Base-by-base conservation (phyloP, 352 stramenopile genomes). In the Phytophthora tentaculata region DNA sequence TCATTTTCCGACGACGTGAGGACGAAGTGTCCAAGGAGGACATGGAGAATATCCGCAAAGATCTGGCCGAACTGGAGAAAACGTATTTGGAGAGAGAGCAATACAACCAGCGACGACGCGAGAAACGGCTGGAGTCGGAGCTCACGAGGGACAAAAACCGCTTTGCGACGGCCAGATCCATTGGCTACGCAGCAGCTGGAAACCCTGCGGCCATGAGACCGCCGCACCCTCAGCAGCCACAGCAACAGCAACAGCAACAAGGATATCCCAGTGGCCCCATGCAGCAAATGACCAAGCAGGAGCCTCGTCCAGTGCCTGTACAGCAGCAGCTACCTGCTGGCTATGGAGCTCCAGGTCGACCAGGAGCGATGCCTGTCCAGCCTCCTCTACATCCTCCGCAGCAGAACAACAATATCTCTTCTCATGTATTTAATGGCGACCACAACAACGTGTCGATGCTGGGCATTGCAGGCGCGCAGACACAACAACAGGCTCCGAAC, bases 41-140 rank as follows among this genome's bases (percentile, higher is more conserved):
- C 44, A 83, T 94, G 73, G 85, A 94, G 59, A 73, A 55, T 10
- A 96, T 92, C 49, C 81, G 86, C 1, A 83, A 84, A 28, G 86
- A 95, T 22, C 72, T 96, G 4, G 86, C 86, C 0, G 92, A 98
- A 63, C 79, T 98, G 2, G 97, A 99, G 77, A 94, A 97, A 29
- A 96, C 92, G 26, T 99, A 99, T 70, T 76, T 99, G 28, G 94
- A 99, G 66, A 74, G 97, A 12, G 95, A 97, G 58, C 92, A 98
- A 67, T 98, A 95, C 39, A 99, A 98, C 79, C 89, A 96, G 81
- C 76, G 91, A 76, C 71, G 97, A 72, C 81, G 82, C n/a, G 82
- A 95, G 69, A 93, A 95, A 74, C 78, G 88, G 8, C 80, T 94
- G 51, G 86, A 96, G 65, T 92, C 80, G 28, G 86, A 96, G 61